phyloP scores from a whole-genome alignment of 371 early-diverging fungal species.

The Lichtheimia ramosa region DNA sequence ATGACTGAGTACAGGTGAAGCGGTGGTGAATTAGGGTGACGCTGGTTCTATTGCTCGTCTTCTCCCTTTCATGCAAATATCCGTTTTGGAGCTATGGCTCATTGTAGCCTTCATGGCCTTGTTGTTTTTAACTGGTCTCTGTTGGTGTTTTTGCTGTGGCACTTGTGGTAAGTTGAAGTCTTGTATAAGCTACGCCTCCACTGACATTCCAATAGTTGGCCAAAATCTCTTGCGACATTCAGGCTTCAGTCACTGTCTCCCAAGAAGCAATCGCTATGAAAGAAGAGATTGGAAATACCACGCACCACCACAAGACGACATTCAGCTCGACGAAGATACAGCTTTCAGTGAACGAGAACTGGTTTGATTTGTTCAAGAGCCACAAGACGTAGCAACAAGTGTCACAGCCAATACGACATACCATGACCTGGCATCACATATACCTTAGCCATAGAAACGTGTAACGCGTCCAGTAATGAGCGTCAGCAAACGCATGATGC shows the following conservation, averaged over 20 bases:
- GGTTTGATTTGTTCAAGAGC: no score
- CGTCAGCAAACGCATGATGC: no score
- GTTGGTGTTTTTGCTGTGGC: conserved; percentile 50
- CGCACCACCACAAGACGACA: conserved; percentile 2
- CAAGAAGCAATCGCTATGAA: background rate
- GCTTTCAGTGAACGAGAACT: no score
- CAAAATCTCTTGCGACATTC: conserved; percentile 9
- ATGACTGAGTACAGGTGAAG: no score
- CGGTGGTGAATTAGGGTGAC: no score
- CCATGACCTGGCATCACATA: no score
- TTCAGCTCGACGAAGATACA: background rate
- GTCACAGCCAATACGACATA: no score
- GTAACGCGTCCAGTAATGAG: no score
- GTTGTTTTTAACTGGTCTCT: conserved; percentile 35
- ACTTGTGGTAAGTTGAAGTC: conserved; percentile 40
- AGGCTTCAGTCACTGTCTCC: background rate
- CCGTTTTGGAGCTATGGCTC: conserved; percentile 24
- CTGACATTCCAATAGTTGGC: conserved; percentile 6
- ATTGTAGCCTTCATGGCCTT: conserved; percentile 20
- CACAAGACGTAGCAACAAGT: no score
- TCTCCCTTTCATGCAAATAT: conserved; percentile 12
- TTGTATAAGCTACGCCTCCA: background rate
- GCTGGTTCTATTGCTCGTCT: no score
- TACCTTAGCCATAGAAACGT: no score
- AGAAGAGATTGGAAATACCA: conserved; percentile 12